phyloP scores from a whole-genome alignment of 495 filamentous ascomycete genomes.

The Aspergillus saccharolyticus region DNA sequence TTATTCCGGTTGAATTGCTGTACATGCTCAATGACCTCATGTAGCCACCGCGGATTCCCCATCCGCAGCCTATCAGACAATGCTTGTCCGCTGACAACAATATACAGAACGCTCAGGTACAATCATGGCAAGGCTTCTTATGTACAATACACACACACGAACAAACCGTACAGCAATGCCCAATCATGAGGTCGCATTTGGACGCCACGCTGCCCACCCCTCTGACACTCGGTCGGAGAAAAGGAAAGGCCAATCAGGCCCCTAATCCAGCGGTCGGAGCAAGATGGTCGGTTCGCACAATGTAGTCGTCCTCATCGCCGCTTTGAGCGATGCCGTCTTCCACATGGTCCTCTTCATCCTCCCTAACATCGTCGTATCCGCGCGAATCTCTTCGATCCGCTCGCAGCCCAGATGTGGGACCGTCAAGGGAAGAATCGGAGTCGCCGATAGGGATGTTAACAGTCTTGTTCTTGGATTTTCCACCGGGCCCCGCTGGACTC shows the following conservation, averaged over 20 bases:
- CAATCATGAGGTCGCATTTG: background rate
- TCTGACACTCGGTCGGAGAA: background rate
- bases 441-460: constrained; percentile 19
- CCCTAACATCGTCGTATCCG: constrained; percentile 25
- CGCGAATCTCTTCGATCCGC: constrained; percentile 6
- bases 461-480: constrained; percentile 52
- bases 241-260: background rate
- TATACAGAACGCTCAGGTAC: background rate
- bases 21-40: too few species aligned
- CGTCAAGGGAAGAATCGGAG: constrained; percentile 38
- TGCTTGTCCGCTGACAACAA: background rate
- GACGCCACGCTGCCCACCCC: too few species aligned
- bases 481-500: constrained; percentile 19
- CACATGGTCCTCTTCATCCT: constrained; percentile 31
- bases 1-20: too few species aligned
- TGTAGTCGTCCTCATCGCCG: constrained; percentile 45
- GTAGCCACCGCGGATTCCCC: too few species aligned
- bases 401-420: constrained; percentile 7
- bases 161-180: background rate
- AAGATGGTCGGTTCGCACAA: constrained; percentile 42
- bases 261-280: constrained; percentile 15
- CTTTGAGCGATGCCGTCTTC: constrained; percentile 35
- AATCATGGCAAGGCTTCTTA: constrained; percentile 4
- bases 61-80: background rate
- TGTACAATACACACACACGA: background rate